Evolutionary conservation across 2,329 filamentous ascomycete genomes (phyloP), one percentile per base, ranked within the genome.

Genomic region (Aspergillus fijiensis): DNA sequence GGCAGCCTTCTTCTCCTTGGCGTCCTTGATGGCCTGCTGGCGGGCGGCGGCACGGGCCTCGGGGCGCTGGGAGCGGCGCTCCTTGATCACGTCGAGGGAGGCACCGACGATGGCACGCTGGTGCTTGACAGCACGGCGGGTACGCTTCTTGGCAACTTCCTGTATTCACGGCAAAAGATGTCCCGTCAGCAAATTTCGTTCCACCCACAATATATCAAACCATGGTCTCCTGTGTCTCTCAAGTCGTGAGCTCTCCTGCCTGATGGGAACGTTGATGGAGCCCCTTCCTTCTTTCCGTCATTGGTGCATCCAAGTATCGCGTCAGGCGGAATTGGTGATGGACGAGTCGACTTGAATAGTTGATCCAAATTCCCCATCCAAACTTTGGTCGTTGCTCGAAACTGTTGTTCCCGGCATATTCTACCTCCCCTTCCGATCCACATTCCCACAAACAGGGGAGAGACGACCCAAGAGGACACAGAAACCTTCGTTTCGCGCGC

Each of bases 101-200:
- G 95, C 95, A 87, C 95, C 95, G 74, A 99, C 95, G 82, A 99
- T 96, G 79, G 90, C 94, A 86, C 95, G 93, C 88, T 99, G 95
- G 81, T 91, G 82, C 91, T 99, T 99, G 84, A 99, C 91, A 77
- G 92, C 92, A 79, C 92, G 92, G 86, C 95, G 95, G 72, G 92
- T 92, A 79, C 95, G 93, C 90, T 98, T 98, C 91, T 99, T 99
- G 86, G 94, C 92, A 79, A 96, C 90, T 88, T 99, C 95, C 95
- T 99, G 81, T 55, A 33, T 9, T 77, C 66, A 70, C 72, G 59
- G 63, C 60, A 59, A 71, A 65, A 67, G 67, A 62, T 39, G 52
- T 55, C 62, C 62, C 61, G 71, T 74, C 68, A 75, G 71, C 61
- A 69, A 62, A 62, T n/a, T 16, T 35, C 7, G 25, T 52, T 7